Percentiles rank a stretch among this genome's conserved stretches.
phyloP scores from a whole-genome alignment of 1,284 basidiomycete species.

The Termitomyces sp. region DNA sequence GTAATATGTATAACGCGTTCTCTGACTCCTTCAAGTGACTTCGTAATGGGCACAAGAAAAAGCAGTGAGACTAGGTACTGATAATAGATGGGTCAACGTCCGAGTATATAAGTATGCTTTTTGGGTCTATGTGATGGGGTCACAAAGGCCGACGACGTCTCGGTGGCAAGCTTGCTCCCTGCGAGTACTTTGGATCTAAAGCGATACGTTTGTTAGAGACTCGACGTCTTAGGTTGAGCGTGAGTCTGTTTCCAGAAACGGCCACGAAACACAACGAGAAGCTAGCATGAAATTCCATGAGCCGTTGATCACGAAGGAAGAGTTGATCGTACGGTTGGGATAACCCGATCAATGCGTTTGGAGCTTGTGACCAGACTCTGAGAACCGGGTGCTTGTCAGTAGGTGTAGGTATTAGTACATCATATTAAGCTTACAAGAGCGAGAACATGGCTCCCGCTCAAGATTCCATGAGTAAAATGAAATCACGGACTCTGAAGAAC shows the following conservation, averaged over 20 bases:
- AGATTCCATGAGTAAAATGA: not conserved
- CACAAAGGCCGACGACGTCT: too few relatives aligned
- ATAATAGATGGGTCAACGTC: too few relatives aligned
- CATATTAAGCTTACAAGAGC: constrained; percentile 6
- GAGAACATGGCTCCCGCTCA: constrained; percentile 8
- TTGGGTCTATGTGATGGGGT: too few relatives aligned
- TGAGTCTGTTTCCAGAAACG: constrained; percentile 6
- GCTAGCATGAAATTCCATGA: not conserved
- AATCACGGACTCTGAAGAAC: not conserved
- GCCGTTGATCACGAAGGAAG: not conserved
- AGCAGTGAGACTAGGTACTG: too few relatives aligned
- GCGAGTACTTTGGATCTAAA: not conserved
- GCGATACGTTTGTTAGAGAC: not conserved
- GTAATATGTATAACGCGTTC: too few relatives aligned
- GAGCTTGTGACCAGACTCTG: constrained; percentile 6
- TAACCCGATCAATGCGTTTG: constrained; percentile 1
- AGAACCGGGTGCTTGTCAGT: not conserved
- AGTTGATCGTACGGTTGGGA: constrained; percentile 9
- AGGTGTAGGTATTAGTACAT: not conserved
- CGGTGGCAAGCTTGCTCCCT: constrained; percentile 1
- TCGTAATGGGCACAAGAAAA: too few relatives aligned
- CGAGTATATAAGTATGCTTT: too few relatives aligned
- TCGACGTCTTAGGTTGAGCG: constrained; percentile 5
- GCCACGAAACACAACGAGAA: constrained; percentile 10
- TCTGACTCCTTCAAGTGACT: too few relatives aligned